Conservation (phyloP, 2,329 filamentous ascomycete genomes). For the Botryotinia convoluta region DNA sequence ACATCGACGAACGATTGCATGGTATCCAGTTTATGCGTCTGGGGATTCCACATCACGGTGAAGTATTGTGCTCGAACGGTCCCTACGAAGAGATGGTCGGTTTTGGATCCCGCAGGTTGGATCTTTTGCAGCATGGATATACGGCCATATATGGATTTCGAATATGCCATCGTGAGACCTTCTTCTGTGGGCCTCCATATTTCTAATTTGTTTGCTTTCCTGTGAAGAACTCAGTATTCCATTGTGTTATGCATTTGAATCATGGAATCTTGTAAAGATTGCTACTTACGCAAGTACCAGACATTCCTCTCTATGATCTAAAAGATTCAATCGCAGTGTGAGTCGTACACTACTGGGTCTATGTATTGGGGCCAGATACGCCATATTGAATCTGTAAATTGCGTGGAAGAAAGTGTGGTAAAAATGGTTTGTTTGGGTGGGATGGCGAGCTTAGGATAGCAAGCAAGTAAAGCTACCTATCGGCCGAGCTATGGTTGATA, state of each 20-base stretch:
- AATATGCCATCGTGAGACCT: constrained; percentile 65
- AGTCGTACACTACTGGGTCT: constrained; percentile 86
- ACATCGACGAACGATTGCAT: constrained; percentile 51
- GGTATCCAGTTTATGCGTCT: constrained; percentile 50
- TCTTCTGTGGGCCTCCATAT: constrained; percentile 68
- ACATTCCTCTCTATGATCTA: constrained; percentile 72
- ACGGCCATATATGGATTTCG: constrained; percentile 77
- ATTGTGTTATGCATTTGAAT: not conserved
- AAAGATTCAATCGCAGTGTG: constrained; percentile 76
- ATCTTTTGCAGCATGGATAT: constrained; percentile 82
- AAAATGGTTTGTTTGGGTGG: not conserved
- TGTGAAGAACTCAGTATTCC: constrained; percentile 39
- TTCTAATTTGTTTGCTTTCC: constrained; percentile 82
- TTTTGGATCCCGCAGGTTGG: constrained; percentile 67
- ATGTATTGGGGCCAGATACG: constrained; percentile 93
- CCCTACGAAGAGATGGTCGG: constrained; percentile 87
- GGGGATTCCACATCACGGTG: constrained; percentile 76
- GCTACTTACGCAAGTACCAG: constrained; percentile 77
- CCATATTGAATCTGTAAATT: constrained; percentile 56
- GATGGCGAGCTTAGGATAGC: not conserved
- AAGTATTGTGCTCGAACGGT: constrained; percentile 91
- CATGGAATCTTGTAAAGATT: not conserved
- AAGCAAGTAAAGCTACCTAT: constrained; percentile 16
- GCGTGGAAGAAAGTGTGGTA: not conserved
- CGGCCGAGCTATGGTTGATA: constrained; percentile 5